phyloP scores from a whole-genome alignment of 192 early-diverging fungal species.

The Mortierella claussenii region DNA sequence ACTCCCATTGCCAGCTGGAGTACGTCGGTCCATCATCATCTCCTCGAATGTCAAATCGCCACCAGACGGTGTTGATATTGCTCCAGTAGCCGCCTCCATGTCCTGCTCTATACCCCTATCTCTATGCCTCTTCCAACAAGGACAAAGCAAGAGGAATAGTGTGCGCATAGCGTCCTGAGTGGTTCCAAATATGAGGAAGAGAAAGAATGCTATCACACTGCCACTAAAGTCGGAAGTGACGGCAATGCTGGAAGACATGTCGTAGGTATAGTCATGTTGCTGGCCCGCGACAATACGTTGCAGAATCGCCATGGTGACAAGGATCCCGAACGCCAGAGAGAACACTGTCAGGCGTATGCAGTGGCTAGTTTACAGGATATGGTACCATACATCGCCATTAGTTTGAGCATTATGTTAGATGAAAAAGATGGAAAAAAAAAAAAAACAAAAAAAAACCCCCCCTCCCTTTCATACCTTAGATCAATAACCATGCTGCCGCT shows the following conservation, averaged over 20 bases:
- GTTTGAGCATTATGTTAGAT: background rate
- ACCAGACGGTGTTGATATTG: background rate
- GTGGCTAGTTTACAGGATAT: no score
- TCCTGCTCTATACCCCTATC: background rate
- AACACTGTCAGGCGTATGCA: conserved; percentile 29
- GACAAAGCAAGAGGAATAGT: background rate
- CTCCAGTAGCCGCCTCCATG: no score
- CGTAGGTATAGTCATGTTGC: background rate
- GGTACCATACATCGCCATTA: no score
- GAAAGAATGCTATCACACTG: conserved; percentile 9
- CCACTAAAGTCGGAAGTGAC: conserved; percentile 33
- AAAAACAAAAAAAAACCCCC: background rate
- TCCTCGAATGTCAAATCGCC: background rate
- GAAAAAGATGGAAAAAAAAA: background rate
- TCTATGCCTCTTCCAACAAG: background rate
- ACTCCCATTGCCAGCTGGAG: no score
- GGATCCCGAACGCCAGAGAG: conserved; percentile 12
- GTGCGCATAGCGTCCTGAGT: conserved; percentile 17
- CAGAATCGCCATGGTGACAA: conserved; percentile 20
- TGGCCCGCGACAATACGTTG: background rate
- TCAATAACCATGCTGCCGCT: no score
- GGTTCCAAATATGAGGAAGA: conserved; percentile 39
- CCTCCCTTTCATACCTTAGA: no score
- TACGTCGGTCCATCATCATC: background rate
- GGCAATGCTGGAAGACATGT: background rate